A percentile compares a stretch with the other conserved stretches of the same genome.
Evolutionary conservation across 73 alveolate genomes (phyloP).

Genomic region (Symbiodinium natans): DNA sequence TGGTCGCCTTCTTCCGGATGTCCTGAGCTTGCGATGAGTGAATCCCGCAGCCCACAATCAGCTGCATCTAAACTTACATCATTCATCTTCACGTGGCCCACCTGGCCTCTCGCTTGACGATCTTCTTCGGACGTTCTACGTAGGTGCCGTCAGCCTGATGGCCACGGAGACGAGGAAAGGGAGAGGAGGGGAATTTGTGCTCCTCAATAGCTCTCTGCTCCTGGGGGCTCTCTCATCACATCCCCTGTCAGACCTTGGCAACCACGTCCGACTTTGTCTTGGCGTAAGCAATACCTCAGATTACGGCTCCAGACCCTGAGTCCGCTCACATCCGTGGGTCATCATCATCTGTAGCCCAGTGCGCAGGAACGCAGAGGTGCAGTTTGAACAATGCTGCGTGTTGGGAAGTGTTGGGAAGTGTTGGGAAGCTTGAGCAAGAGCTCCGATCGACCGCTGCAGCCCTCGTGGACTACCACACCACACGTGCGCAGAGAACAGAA

Average conservation of each 20-base stretch:
- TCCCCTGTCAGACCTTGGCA: slow-evolving; percentile 38
- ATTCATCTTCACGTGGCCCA: background rate
- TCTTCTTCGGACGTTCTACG: slow-evolving; percentile 92
- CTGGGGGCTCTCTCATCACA: background rate
- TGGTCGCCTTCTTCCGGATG: slow-evolving; percentile 80
- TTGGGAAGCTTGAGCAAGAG: no score
- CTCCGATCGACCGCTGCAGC: no score
- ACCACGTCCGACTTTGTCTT: slow-evolving; percentile 89
- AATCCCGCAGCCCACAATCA: no score
- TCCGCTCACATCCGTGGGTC: no score
- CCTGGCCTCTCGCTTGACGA: slow-evolving; percentile 84
- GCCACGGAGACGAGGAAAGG: background rate
- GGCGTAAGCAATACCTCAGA: slow-evolving; percentile 80
- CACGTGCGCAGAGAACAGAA: no score
- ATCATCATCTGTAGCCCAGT: no score
- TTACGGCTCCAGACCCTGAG: background rate
- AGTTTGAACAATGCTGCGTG: no score
- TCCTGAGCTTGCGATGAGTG: slow-evolving; percentile 16
- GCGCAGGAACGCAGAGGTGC: no score
- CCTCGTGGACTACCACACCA: no score
- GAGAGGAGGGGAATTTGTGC: background rate
- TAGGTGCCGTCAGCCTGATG: slow-evolving; percentile 86
- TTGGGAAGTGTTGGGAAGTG: no score
- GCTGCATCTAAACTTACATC: background rate
- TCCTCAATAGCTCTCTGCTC: no score